phyloP scores from a whole-genome alignment of 2,329 filamentous ascomycete genomes.

The Fusarium clavum region DNA sequence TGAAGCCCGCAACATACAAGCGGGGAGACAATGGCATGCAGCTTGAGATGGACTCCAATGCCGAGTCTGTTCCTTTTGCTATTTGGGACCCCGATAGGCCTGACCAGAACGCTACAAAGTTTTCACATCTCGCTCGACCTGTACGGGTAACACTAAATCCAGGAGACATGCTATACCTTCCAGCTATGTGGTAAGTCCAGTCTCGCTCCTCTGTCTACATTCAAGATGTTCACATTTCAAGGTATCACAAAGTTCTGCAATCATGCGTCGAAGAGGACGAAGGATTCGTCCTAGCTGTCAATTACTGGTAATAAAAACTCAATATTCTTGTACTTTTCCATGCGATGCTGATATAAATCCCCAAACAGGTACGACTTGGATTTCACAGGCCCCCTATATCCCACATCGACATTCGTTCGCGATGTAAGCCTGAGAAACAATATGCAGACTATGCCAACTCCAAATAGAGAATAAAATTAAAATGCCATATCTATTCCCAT shows the following conservation, averaged over 20 bases:
- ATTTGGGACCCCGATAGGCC: conserved; percentile 79
- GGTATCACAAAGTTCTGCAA: conserved; percentile 85
- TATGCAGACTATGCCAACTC: conserved; percentile 9
- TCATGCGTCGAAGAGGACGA: conserved; percentile 74
- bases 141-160: conserved; percentile 75
- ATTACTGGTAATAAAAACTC: conserved; percentile 75
- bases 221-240: conserved; percentile 42
- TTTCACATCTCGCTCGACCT: conserved; percentile 70
- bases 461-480: conserved; percentile 24
- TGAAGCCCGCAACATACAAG: conserved; percentile 70
- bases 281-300: conserved; percentile 80
- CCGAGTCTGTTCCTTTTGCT: conserved; percentile 70
- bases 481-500: conserved; percentile 27
- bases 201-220: not conserved
- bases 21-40: conserved; percentile 49
- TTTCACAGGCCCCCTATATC: conserved; percentile 76
- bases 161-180: conserved; percentile 86
- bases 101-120: conserved; percentile 61
- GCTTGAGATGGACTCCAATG: conserved; percentile 51
- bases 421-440: conserved; percentile 46
- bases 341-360: conserved; percentile 9
- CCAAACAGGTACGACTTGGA: conserved; percentile 81
- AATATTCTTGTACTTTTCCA: not conserved
- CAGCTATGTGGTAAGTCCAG: conserved; percentile 76
- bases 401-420: conserved; percentile 67